phyloP scores from a whole-genome alignment of 345 rosid species.

The Angophora floribunda region DNA sequence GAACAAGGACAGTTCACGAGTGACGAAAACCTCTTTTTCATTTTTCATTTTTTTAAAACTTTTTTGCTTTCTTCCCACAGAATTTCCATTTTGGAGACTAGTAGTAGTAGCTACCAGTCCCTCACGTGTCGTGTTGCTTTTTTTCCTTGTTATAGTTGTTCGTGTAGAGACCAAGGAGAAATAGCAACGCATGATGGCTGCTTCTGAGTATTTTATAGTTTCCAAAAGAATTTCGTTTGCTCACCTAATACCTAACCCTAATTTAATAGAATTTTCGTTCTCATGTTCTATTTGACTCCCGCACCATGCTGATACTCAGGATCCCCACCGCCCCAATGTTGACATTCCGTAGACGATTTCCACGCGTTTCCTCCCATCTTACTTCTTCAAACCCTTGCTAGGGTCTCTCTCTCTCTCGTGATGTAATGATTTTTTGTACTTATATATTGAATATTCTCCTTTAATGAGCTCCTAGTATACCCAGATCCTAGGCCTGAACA shows the following conservation, averaged over 20 bases:
- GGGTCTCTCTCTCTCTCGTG: not conserved
- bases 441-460: not conserved
- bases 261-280: not conserved
- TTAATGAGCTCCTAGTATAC: not conserved
- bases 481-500: not conserved
- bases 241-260: constrained; percentile 34
- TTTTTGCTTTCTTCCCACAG: not conserved
- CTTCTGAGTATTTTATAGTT: not conserved
- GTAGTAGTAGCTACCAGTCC: not conserved
- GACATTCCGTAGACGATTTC: not conserved
- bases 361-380: not conserved
- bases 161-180: not conserved
- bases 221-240: constrained; percentile 14
- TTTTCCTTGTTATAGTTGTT: not conserved
- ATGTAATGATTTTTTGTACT: not conserved
- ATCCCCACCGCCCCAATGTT: not conserved
- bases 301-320: not conserved
- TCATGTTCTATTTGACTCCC: not conserved
- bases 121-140: not conserved
- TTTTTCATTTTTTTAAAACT: not conserved
- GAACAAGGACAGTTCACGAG: not conserved
- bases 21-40: not conserved
- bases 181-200: not conserved
- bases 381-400: not conserved
- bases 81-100: not conserved